Conservation (phyloP, 495 filamentous ascomycete species). For the Penicillium pulvis region DNA sequence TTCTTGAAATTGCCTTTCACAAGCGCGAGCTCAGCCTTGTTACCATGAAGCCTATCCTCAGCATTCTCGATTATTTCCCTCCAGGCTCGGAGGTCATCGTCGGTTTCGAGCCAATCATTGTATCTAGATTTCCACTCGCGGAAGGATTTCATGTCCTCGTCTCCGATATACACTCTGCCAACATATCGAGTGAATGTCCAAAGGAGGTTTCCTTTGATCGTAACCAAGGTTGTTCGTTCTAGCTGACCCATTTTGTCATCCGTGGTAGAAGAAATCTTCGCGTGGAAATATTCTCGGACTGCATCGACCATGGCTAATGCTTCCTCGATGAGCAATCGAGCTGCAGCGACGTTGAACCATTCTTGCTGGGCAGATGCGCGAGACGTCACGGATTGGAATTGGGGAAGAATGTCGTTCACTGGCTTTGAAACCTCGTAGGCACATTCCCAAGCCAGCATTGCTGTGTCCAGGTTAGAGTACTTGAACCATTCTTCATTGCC, state of each 20-base stretch:
- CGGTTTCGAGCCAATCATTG: conserved; percentile 10
- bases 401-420: conserved; percentile 16
- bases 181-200: conserved; percentile 11
- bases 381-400: conserved; percentile 21
- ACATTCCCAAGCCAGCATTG: conserved; percentile 19
- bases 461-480: conserved; percentile 20
- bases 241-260: conserved; percentile 6
- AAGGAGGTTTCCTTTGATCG: conserved; percentile 11
- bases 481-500: conserved; percentile 22
- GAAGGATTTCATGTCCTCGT: conserved; percentile 16
- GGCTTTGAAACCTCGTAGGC: conserved; percentile 17
- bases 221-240: conserved; percentile 5
- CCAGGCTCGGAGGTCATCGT: conserved; percentile 13
- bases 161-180: conserved; percentile 4
- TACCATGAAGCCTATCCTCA: background rate
- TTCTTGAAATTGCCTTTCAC: conserved; percentile 5
- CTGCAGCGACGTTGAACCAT: conserved; percentile 19
- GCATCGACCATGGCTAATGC: conserved; percentile 17
- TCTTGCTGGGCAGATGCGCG: conserved; percentile 21
- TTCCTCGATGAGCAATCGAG: conserved; percentile 13
- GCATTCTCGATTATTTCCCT: conserved; percentile 6
- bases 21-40: conserved; percentile 1
- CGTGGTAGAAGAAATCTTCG: conserved; percentile 3
- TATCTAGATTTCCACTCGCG: conserved; percentile 12
- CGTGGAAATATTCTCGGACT: conserved; percentile 9